Percentiles rank a stretch among this genome's conserved stretches.
phyloP scores from a whole-genome alignment of 108 stramenopile species.

The Nitzschia palea region DNA sequence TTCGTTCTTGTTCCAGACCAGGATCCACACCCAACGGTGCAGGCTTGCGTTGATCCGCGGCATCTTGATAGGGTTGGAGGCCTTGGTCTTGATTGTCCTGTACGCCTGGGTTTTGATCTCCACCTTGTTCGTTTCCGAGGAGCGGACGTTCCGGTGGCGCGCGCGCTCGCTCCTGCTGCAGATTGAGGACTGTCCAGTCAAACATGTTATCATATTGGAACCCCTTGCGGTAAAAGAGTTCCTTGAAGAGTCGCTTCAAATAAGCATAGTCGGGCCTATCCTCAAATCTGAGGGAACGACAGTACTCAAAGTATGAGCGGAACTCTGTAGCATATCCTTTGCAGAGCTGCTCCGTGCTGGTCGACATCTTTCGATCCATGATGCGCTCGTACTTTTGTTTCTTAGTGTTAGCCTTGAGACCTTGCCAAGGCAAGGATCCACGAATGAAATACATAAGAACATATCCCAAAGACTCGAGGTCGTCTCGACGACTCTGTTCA shows the following conservation, averaged over 20 bases:
- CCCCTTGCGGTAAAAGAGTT: slow-evolving; percentile 96
- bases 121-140: slow-evolving; percentile 1
- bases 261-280: slow-evolving; percentile 99
- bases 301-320: slow-evolving; percentile 99
- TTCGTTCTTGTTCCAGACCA: slow-evolving; percentile 25
- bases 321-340: slow-evolving; percentile 99
- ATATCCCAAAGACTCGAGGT: slow-evolving; percentile 98
- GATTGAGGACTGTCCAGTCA: slow-evolving; percentile 98
- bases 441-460: slow-evolving; percentile 99
- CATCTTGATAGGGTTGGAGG: background rate
- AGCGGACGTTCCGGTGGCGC: slow-evolving; percentile 74
- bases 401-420: slow-evolving; percentile 99
- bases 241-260: slow-evolving; percentile 96
- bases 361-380: slow-evolving; percentile 99
- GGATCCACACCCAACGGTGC: slow-evolving; percentile 4
- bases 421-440: slow-evolving; percentile 99
- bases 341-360: slow-evolving; percentile 97
- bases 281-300: slow-evolving; percentile 96
- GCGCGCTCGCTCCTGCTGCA: slow-evolving; percentile 88
- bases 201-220: slow-evolving; percentile 99
- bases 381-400: slow-evolving; percentile 99
- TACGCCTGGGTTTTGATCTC: background rate
- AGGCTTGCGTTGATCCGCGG: slow-evolving; percentile 14
- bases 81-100: slow-evolving; percentile 18
- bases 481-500: slow-evolving; percentile 97